These are phyloP conservation scores for Cyberlindnera mycetangii DNA, from an alignment of 805 yeast species.

Conservation along the genomic window DNA sequence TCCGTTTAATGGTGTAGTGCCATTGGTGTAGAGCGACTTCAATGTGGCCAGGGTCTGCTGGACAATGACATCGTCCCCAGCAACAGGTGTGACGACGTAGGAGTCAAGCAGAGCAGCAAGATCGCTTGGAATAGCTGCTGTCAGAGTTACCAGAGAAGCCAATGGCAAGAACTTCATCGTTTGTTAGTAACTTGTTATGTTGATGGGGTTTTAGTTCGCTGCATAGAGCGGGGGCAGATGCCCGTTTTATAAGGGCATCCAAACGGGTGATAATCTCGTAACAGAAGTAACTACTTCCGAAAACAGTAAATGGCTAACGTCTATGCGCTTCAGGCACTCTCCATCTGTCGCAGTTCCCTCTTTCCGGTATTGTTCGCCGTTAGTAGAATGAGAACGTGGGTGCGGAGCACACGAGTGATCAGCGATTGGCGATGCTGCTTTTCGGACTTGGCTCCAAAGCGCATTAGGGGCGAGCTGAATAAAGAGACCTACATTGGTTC, in stretches of 20 bases:
- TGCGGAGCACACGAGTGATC: neutral
- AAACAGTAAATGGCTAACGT: neutral
- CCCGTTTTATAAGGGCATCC: no score
- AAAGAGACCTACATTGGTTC: no score
- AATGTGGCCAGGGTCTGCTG: conserved; percentile 15
- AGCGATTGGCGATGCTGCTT: neutral
- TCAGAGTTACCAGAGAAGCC: conserved; percentile 4
- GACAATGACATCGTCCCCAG: conserved; percentile 14
- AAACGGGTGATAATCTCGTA: neutral
- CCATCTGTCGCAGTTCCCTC: neutral
- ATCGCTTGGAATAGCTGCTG: conserved; percentile 13
- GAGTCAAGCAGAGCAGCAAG: conserved; percentile 8
- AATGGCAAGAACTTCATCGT: conserved; percentile 5
- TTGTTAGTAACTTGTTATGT: no score
- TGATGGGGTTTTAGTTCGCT: no score
- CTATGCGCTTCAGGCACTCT: neutral
- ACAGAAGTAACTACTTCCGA: neutral
- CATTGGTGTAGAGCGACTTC: conserved; percentile 18
- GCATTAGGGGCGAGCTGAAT: no score
- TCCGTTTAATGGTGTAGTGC: conserved; percentile 11
- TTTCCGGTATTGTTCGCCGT: neutral
- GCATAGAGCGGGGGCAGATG: no score
- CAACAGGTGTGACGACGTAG: conserved; percentile 9
- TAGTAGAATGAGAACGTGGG: neutral
- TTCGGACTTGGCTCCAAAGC: neutral